Base-by-base conservation (phyloP, 257 asterid genomes). In the Ajuga chamaepitys region DNA sequence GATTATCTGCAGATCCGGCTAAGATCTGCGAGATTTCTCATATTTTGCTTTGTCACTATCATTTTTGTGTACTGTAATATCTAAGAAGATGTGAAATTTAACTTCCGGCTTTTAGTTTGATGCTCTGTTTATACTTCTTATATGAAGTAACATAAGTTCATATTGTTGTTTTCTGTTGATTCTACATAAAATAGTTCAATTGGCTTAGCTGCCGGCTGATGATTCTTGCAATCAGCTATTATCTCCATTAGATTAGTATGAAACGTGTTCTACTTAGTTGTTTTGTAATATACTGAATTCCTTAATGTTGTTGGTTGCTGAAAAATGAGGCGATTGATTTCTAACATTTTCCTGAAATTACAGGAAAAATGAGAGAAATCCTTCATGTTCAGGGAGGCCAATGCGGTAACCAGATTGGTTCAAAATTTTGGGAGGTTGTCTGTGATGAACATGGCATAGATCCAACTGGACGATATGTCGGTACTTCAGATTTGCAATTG, bases 321-420 rank as follows among this genome's bases (percentile, higher is more conserved):
- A 1, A 2, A 11, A 48, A 12, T 30, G 37, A 2, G 53, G 28
- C 38, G 5, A 10, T 18, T 20, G 38, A 18, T 67, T 37, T 40
- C 66, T 63, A 3, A 37, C n/a, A 5, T 16, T 18, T 54, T 63
- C 47, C 17, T 22, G 35, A 25, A 71, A 46, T 70, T 65, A 9
- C 72, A 82, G 87, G 74, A 53, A 83, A 59, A 4, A 85, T 88
- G 96, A 86, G 96, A 75, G 96, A 88, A 83, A 88, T 88, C 83
- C 96, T 88, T 67, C 96, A 88, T 42, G 51, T 88, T 65, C 96
- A 88, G 64, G 95, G 94, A 38, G 95, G 95, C 32, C 95, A 88
- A 68, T 88, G 95, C 28, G 95, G 95, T 3, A 88, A 88, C 83
- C 95, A 88, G 78, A 85, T 88, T 37, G 94, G 95, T 48, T 87